These are phyloP conservation scores for Yamadazyma diddensiae DNA, from an alignment of 1,139 yeast species.

Conservation along the genomic window DNA sequence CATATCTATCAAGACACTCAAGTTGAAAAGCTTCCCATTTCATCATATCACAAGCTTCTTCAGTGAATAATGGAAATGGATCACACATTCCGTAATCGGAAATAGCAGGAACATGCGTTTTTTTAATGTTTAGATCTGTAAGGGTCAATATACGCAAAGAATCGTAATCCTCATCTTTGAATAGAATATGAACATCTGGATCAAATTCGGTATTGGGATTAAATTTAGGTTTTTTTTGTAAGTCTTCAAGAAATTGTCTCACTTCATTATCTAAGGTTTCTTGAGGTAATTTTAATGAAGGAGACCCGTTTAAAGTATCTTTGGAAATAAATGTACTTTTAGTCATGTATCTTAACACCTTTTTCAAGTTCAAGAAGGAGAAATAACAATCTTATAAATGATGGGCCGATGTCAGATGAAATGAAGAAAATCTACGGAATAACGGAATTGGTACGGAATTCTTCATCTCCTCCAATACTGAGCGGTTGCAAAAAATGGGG, in stretches of 20 bases:
- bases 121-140: constrained; percentile 23
- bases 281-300: constrained; percentile 14
- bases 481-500: too few relatives aligned
- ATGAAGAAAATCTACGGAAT: background rate
- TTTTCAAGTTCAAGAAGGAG: too few relatives aligned
- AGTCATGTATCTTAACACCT: too few relatives aligned
- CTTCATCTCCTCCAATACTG: too few relatives aligned
- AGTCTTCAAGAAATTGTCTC: constrained; percentile 14
- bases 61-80: constrained; percentile 30
- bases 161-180: constrained; percentile 20
- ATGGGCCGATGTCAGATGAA: background rate
- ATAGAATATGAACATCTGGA: constrained; percentile 23
- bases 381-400: too few relatives aligned
- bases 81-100: constrained; percentile 26
- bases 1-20: constrained; percentile 20
- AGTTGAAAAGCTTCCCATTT: constrained; percentile 30
- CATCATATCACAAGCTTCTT: constrained; percentile 31
- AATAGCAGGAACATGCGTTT: constrained; percentile 24
- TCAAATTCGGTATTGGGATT: constrained; percentile 26
- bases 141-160: constrained; percentile 21
- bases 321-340: constrained; percentile 3
- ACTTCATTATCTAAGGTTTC: constrained; percentile 24
- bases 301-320: constrained; percentile 8
- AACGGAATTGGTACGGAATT: background rate
- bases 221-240: constrained; percentile 24